phyloP scores from a whole-genome alignment of 768 basidiomycete genomes.

The Rhizopogon sp. region DNA sequence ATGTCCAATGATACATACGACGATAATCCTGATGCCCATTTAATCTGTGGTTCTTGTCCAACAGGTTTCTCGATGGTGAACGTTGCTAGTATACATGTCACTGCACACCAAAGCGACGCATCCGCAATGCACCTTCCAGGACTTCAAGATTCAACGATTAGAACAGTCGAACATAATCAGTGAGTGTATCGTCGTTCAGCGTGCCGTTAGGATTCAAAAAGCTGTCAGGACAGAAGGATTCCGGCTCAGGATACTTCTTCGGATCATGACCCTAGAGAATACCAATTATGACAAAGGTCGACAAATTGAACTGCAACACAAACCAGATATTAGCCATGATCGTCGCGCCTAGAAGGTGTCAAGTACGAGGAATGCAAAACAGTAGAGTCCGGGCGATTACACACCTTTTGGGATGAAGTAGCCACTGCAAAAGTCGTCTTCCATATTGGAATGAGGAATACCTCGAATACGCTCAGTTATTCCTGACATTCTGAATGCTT shows the following conservation, averaged over 20 bases:
- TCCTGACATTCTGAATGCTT: neutral
- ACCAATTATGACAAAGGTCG: neutral
- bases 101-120: constrained; percentile 3
- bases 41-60: constrained; percentile 9
- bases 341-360: constrained; percentile 2
- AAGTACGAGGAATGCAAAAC: neutral
- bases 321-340: constrained; percentile 11
- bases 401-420: constrained; percentile 30
- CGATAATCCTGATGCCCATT: constrained; percentile 13
- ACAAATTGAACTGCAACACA: neutral
- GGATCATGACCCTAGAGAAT: constrained; percentile 7
- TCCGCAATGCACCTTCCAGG: constrained; percentile 5
- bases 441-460: constrained; percentile 15
- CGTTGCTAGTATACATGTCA: constrained; percentile 11
- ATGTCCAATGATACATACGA: constrained; percentile 1
- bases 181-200: constrained; percentile 2
- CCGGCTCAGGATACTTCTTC: constrained; percentile 6
- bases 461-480: constrained; percentile 1
- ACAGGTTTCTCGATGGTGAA: constrained; percentile 12
- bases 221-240: constrained; percentile 5
- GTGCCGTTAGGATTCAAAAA: constrained; percentile 8
- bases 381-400: neutral
- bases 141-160: neutral
- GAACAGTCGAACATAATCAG: neutral
- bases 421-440: constrained; percentile 19